Evolutionary conservation across 2,329 filamentous ascomycete species (phyloP).

Genomic region (Colletotrichum simmondsii): DNA sequence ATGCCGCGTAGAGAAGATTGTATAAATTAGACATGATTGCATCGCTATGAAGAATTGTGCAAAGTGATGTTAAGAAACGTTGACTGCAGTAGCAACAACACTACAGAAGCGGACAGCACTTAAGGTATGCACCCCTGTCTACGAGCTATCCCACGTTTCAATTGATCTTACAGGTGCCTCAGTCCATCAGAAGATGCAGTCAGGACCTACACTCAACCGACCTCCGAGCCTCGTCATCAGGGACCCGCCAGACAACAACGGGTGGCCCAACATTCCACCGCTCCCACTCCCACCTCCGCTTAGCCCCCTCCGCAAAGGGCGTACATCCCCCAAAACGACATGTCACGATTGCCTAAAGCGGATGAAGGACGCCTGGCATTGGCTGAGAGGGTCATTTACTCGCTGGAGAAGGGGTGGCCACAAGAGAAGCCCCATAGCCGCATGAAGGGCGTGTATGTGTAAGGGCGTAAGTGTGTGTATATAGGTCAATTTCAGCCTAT

Average conservation of each 20-base stretch:
- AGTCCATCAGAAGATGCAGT: slow-evolving; percentile 11
- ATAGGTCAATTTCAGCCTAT: neutral
- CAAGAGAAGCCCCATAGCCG: neutral
- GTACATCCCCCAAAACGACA: neutral
- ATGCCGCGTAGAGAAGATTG: neutral
- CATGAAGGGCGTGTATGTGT: neutral
- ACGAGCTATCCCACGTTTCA: neutral
- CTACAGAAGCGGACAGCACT: neutral
- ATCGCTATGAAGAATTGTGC: neutral
- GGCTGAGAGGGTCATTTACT: slow-evolving; percentile 1
- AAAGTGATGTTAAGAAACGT: neutral
- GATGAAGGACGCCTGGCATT: slow-evolving; percentile 2
- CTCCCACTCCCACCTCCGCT: slow-evolving; percentile 19
- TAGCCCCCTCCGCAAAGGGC: slow-evolving; percentile 15
- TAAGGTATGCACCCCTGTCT: neutral
- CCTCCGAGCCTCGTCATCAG: neutral
- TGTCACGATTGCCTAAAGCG: slow-evolving; percentile 20
- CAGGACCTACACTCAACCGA: neutral
- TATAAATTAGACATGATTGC: neutral
- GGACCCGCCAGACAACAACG: neutral
- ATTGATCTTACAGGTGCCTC: slow-evolving; percentile 1
- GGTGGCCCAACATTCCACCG: slow-evolving; percentile 22
- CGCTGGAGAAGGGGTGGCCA: neutral
- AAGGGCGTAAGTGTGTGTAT: neutral
- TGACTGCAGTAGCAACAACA: neutral